Evolutionary conservation across 2,329 filamentous ascomycete genomes (phyloP).

Genomic region (Fusarium chaquense): DNA sequence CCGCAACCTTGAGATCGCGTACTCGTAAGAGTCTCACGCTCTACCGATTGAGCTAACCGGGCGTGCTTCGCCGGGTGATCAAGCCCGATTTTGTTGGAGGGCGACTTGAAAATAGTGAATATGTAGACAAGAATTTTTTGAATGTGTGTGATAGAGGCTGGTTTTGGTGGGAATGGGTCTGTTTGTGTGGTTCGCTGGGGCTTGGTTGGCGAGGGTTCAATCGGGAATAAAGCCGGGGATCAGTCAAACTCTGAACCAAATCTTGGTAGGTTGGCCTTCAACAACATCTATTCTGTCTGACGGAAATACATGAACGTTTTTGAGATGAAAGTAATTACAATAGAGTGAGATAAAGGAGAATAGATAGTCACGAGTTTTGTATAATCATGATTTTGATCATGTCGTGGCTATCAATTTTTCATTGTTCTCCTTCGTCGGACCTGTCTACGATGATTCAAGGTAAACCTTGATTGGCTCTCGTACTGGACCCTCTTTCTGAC

Average conservation of each 20-base stretch:
- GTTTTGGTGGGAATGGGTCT: slow-evolving; percentile 1
- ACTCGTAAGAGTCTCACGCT: slow-evolving; percentile 74
- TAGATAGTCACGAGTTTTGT: background rate
- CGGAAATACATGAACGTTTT: background rate
- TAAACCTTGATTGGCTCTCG: slow-evolving; percentile 8
- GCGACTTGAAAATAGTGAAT: rapidly evolving
- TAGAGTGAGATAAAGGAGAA: background rate
- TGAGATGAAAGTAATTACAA: too few relatives aligned
- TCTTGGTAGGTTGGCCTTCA: background rate
- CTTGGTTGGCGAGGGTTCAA: background rate
- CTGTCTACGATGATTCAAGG: background rate
- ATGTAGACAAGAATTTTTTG: rapidly evolving
- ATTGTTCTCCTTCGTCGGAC: background rate
- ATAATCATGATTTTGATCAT: background rate
- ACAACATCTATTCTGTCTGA: background rate
- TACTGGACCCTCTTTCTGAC: background rate
- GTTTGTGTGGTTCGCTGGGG: slow-evolving; percentile 13
- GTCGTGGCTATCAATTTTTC: background rate
- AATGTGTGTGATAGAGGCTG: background rate
- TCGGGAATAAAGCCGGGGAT: slow-evolving; percentile 1
- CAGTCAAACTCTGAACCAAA: background rate
- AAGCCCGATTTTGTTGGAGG: slow-evolving; percentile 29
- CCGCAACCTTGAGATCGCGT: slow-evolving; percentile 66
- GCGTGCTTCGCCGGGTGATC: slow-evolving; percentile 63
- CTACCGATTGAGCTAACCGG: slow-evolving; percentile 60